phyloP scores from a whole-genome alignment of 306 rosid genomes.

The Morella rubra region DNA sequence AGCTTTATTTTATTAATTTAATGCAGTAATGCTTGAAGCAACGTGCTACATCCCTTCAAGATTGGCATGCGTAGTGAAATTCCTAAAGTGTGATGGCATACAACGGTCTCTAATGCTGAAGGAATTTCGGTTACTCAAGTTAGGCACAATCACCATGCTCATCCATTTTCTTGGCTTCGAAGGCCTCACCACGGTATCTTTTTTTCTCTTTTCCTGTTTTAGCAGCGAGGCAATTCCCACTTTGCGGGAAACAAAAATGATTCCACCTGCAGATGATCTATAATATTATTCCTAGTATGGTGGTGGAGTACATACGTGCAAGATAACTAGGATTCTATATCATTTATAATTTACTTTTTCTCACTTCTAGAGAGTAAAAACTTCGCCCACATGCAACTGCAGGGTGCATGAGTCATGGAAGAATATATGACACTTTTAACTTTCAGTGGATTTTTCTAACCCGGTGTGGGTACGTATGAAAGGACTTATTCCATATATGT shows the following conservation, averaged over 20 bases:
- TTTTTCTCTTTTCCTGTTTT: background rate
- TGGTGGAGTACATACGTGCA: too few species aligned
- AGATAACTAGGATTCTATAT: too few species aligned
- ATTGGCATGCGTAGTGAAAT: background rate
- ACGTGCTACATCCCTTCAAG: constrained; percentile 4
- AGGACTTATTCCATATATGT: background rate
- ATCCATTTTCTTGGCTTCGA: constrained; percentile 7
- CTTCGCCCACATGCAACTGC: background rate
- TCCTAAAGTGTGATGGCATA: background rate
- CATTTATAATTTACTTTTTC: too few species aligned
- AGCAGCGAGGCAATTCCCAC: background rate
- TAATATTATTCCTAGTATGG: too few species aligned
- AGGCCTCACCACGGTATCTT: background rate
- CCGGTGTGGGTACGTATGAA: background rate
- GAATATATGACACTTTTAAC: background rate
- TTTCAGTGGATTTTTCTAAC: background rate
- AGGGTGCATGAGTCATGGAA: background rate
- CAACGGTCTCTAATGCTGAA: background rate
- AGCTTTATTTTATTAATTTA: background rate
- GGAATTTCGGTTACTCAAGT: background rate
- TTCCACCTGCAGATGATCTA: too few species aligned
- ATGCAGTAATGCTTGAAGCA: constrained; percentile 1
- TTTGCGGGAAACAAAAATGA: too few species aligned
- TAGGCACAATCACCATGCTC: background rate
- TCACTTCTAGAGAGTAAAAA: too few species aligned